Evolutionary conservation across 1,139 yeast genomes (phyloP).

Genomic region (Geotrichum histeridarum): DNA sequence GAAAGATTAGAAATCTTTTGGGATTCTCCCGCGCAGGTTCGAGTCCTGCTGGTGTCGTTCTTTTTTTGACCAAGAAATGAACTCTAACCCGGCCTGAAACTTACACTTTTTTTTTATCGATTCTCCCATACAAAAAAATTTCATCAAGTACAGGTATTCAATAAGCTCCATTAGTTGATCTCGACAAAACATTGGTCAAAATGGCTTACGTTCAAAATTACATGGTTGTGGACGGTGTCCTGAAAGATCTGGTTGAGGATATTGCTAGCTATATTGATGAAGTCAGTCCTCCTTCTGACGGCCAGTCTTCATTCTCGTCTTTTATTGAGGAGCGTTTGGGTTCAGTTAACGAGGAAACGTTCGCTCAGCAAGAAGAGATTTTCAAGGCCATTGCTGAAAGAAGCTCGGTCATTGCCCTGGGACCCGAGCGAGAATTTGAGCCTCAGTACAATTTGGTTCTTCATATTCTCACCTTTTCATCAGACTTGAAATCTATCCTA

Average conservation of each 20-base stretch:
- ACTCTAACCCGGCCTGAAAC: background rate
- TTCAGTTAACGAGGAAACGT: constrained; percentile 9
- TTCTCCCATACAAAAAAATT: background rate
- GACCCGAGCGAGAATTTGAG: constrained; percentile 43
- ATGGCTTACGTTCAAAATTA: constrained; percentile 27
- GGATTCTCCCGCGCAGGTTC: constrained; percentile 90
- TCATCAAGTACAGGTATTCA: background rate
- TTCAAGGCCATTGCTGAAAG: constrained; percentile 36
- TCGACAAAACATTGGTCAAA: background rate
- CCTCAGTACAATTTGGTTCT: constrained; percentile 40
- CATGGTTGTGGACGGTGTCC: constrained; percentile 38
- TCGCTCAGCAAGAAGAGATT: constrained; percentile 28
- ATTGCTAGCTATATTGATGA: constrained; percentile 39
- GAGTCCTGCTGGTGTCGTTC: constrained; percentile 79
- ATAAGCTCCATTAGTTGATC: background rate
- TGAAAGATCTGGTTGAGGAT: constrained; percentile 39
- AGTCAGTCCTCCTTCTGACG: constrained; percentile 30
- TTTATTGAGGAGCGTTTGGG: constrained; percentile 20
- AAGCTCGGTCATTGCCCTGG: constrained; percentile 32
- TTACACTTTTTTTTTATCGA: background rate
- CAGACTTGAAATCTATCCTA: constrained; percentile 34
- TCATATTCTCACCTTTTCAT: constrained; percentile 37
- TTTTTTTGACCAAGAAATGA: background rate
- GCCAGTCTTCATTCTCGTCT: constrained; percentile 22
- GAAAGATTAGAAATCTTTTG: constrained; percentile 78